Base-by-base conservation (phyloP, 176 grass and related monocot genomes). In the Aegilops bicornis region DNA sequence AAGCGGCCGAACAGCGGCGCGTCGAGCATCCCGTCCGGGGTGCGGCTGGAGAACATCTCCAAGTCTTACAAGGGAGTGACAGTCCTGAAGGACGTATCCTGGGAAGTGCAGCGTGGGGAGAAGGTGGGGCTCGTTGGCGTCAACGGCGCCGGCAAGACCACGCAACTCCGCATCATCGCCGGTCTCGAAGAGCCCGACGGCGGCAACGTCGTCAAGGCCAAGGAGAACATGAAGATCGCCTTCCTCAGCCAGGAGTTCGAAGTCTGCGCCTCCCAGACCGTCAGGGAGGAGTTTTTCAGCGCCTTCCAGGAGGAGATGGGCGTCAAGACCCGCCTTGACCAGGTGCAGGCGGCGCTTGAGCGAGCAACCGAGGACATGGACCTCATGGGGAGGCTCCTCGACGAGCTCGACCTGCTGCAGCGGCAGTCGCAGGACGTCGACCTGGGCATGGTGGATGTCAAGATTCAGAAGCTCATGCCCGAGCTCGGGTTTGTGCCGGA, bases 31-130 rank as follows among this genome's bases (percentile, higher is more conserved):
- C 93, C 97, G 15, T 89, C 97, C 7, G 97, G 97, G 54, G 87
- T 93, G 78, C 93, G 90, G 79, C 87, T 99, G 62, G 97, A 96
- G 79, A 88, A 86, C 32, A 90, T 99, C 62, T 76, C 90, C 56
- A 99, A 99, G 62, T 94, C 90, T 11, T 99, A 95, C 77, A 92
- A 92, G 79, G 94, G 97, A 17, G 92, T 90, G 35, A 90, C 90
- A 37, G 90, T 99, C 70, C 84, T 99, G 24, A 88, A 88, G 89
- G 94, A 96, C 32, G 97, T 99, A 36, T 87, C 86, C 24, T 99
- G 97, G 97, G 97, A 96, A 73, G 97, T 96, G 71, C 95, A 96
- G 92, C 93, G 90, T 52, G 97, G 94, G 17, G 97, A 99, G 85
- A 99, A 94, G 77, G 94, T 99, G 19, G 97, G 97, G 12, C 88